Evolutionary conservation across 805 yeast species (phyloP).

Genomic region (Myxozyma monticola): DNA sequence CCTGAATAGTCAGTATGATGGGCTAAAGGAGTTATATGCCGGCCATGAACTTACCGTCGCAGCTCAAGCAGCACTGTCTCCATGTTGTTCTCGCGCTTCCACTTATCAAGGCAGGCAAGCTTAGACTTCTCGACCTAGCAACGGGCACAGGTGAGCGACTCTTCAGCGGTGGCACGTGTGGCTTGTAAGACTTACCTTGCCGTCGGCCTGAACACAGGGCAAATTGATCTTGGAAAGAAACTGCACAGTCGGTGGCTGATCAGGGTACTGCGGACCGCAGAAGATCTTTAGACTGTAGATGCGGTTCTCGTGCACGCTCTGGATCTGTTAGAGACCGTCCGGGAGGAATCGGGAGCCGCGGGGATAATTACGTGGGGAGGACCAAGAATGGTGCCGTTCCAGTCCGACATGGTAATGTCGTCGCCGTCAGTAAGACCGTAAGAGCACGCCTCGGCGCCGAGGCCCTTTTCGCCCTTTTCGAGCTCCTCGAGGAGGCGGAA

Average conservation of each 20-base stretch:
- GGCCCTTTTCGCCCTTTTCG: conserved; percentile 97
- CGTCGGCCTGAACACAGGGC: conserved; percentile 77
- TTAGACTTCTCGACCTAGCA: conserved; percentile 46
- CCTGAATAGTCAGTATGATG: conserved; percentile 32
- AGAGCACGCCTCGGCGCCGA: conserved; percentile 95
- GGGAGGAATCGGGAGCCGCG: conserved; percentile 30
- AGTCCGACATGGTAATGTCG: conserved; percentile 87
- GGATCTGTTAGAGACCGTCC: conserved; percentile 3
- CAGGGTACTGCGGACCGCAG: conserved; percentile 86
- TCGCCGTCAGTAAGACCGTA: conserved; percentile 88
- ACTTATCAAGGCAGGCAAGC: conserved; percentile 69
- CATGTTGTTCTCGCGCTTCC: conserved; percentile 92
- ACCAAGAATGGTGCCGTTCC: conserved; percentile 98
- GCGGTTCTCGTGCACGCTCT: conserved; percentile 82
- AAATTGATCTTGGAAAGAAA: conserved; percentile 84
- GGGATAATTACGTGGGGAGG: conserved; percentile 67
- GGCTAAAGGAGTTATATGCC: neutral
- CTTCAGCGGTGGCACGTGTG: neutral
- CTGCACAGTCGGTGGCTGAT: conserved; percentile 77
- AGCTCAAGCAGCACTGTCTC: conserved; percentile 88
- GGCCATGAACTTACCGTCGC: conserved; percentile 52
- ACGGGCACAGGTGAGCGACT: neutral
- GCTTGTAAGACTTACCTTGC: conserved; percentile 42
- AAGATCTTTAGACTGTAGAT: conserved; percentile 79
- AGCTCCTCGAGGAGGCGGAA: conserved; percentile 92